Conservation (phyloP, 1,284 basidiomycete genomes). For the Ganoderma boninense region DNA sequence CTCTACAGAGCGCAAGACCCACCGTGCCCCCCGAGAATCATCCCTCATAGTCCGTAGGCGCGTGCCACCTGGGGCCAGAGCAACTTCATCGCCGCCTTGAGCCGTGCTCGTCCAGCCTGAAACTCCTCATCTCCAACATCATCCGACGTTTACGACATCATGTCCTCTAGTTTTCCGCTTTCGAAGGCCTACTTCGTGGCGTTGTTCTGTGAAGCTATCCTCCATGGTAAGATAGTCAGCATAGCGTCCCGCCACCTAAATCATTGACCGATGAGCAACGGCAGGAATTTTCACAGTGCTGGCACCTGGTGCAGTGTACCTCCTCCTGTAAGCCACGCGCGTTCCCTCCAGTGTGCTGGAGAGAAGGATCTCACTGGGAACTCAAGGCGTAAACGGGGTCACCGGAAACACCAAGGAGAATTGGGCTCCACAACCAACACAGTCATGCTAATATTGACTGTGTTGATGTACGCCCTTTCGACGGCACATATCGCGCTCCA, state of each 20-base stretch:
- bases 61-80: too few relatives aligned
- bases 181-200: constrained; percentile 20
- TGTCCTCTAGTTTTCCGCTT: background rate
- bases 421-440: background rate
- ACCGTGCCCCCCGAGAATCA: too few relatives aligned
- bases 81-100: too few relatives aligned
- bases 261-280: background rate
- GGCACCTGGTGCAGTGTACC: background rate
- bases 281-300: background rate
- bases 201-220: constrained; percentile 18
- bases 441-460: constrained; percentile 8
- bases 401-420: background rate
- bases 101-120: too few relatives aligned
- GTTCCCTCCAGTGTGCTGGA: too few relatives aligned
- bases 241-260: background rate
- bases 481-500: constrained; percentile 11
- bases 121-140: background rate
- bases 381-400: background rate
- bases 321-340: background rate
- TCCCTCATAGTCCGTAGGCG: too few relatives aligned
- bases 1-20: too few relatives aligned
- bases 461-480: constrained; percentile 16
- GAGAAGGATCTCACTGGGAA: background rate
- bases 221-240: constrained; percentile 16
- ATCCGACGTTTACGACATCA: background rate